Evolutionary conservation across 768 basidiomycete genomes (phyloP).

Genomic region (Asterophora parasitica): DNA sequence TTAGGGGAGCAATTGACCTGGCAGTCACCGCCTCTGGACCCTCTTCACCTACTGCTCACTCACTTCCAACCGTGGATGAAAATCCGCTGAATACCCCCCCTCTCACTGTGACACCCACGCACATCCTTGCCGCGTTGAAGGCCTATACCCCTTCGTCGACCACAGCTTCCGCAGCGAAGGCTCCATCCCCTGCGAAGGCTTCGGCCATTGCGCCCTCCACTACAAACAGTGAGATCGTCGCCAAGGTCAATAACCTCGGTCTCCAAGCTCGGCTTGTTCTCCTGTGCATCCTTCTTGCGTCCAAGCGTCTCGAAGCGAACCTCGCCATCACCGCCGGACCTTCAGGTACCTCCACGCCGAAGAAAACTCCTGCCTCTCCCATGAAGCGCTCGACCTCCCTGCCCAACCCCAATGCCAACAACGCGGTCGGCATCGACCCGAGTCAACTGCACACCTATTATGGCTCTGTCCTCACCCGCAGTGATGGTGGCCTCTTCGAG

Average conservation of each 20-base stretch:
- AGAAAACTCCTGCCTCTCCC: conserved; percentile 35
- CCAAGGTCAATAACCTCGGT: conserved; percentile 64
- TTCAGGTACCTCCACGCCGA: conserved; percentile 28
- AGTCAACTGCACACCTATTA: conserved; percentile 66
- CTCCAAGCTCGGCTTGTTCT: conserved; percentile 72
- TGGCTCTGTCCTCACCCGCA: conserved; percentile 48
- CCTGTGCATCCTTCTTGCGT: conserved; percentile 58
- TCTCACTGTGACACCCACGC: conserved; percentile 54
- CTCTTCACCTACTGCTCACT: conserved; percentile 10
- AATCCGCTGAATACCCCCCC: conserved; percentile 32
- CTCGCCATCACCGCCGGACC: conserved; percentile 44
- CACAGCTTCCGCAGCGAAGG: conserved; percentile 19
- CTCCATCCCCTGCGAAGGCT: conserved; percentile 18
- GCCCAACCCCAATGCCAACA: conserved; percentile 21
- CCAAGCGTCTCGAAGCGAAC: conserved; percentile 54
- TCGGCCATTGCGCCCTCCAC: conserved; percentile 13
- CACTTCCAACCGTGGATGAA: conserved; percentile 17
- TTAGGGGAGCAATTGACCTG: conserved; percentile 74
- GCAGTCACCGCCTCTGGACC: conserved; percentile 34
- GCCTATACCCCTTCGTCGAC: conserved; percentile 51
- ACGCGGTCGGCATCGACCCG: conserved; percentile 46
- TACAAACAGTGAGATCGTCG: conserved; percentile 56
- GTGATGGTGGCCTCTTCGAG: conserved; percentile 49
- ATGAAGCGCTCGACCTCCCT: conserved; percentile 47
- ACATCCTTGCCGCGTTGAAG: conserved; percentile 73